A percentile compares a stretch with the other conserved stretches of the same genome.
Evolutionary conservation across 345 rosid genomes (phyloP).

Genomic region (Hypericum androsaemum): DNA sequence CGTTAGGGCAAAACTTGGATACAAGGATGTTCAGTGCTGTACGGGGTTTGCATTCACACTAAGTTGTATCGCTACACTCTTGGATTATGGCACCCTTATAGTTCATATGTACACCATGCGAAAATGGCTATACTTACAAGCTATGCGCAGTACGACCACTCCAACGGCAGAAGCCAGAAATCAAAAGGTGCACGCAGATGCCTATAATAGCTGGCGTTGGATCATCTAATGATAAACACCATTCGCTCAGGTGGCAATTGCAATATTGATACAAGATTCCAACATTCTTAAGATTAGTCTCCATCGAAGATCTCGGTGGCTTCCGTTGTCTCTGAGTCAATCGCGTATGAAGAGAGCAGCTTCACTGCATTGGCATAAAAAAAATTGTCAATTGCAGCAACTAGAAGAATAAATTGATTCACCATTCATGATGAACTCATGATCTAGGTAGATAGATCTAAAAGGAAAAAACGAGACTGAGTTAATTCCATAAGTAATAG

Average conservation of each 20-base stretch:
- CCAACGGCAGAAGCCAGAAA: not conserved
- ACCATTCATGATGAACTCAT: not conserved
- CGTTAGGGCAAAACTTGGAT: no score
- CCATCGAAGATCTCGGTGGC: slow-evolving; percentile 19
- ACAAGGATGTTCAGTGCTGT: no score
- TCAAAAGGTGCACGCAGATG: not conserved
- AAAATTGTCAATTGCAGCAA: not conserved
- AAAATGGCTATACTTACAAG: not conserved
- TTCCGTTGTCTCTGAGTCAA: slow-evolving; percentile 28
- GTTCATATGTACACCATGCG: no score
- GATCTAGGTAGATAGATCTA: no score
- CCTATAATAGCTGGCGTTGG: slow-evolving; percentile 8
- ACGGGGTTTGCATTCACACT: no score
- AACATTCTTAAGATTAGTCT: slow-evolving; percentile 18
- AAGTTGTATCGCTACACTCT: no score
- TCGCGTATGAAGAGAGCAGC: slow-evolving; percentile 65
- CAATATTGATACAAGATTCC: slow-evolving; percentile 19
- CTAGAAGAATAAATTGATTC: not conserved
- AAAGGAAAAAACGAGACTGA: no score
- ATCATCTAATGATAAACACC: not conserved
- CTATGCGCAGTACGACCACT: slow-evolving; percentile 6
- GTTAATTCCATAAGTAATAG: no score
- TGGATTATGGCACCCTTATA: no score
- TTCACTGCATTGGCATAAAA: slow-evolving; percentile 46
- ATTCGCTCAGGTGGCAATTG: not conserved